Conservation (phyloP, 2,329 filamentous ascomycete species). For the Samsoniella hepiali region DNA sequence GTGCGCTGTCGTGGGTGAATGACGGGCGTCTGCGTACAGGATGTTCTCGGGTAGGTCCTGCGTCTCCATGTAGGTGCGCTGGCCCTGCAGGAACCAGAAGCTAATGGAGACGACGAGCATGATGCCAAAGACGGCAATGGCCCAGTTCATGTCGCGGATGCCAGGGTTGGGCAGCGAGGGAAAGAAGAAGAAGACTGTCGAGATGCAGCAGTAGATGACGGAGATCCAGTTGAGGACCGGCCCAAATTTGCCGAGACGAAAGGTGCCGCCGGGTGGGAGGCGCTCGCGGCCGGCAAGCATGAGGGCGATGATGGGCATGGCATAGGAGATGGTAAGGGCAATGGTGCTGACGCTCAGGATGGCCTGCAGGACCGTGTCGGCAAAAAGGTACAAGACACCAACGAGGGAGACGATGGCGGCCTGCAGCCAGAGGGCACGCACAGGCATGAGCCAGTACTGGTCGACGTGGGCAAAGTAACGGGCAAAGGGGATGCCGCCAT, state of each 20-base stretch:
- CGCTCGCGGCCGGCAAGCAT: constrained; percentile 50
- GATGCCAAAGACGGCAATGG: constrained; percentile 54
- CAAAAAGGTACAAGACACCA: constrained; percentile 54
- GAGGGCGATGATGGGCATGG: constrained; percentile 47
- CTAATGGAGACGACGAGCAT: constrained; percentile 48
- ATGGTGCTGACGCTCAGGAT: constrained; percentile 56
- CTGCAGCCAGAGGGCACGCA: constrained; percentile 50
- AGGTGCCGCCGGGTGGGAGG: constrained; percentile 43
- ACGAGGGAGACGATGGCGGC: constrained; percentile 41
- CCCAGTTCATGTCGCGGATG: constrained; percentile 53
- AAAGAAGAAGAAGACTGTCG: constrained; percentile 56
- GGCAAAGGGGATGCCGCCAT: constrained; percentile 47
- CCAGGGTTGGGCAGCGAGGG: constrained; percentile 43
- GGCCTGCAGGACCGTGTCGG: constrained; percentile 50
- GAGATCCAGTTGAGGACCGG: constrained; percentile 46
- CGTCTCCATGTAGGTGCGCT: constrained; percentile 29
- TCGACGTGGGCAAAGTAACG: constrained; percentile 43
- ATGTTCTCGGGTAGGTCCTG: constrained; percentile 22
- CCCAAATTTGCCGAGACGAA: constrained; percentile 45
- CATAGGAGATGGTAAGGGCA: constrained; percentile 49
- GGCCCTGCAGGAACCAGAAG: constrained; percentile 50
- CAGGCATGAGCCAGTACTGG: constrained; percentile 49
- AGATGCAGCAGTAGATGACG: constrained; percentile 49
- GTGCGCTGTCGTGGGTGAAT: constrained; percentile 5
- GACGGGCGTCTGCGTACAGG: constrained; percentile 18